Base-by-base conservation (phyloP, 108 stramenopile species). In the Aurantiochytrium sp. region DNA sequence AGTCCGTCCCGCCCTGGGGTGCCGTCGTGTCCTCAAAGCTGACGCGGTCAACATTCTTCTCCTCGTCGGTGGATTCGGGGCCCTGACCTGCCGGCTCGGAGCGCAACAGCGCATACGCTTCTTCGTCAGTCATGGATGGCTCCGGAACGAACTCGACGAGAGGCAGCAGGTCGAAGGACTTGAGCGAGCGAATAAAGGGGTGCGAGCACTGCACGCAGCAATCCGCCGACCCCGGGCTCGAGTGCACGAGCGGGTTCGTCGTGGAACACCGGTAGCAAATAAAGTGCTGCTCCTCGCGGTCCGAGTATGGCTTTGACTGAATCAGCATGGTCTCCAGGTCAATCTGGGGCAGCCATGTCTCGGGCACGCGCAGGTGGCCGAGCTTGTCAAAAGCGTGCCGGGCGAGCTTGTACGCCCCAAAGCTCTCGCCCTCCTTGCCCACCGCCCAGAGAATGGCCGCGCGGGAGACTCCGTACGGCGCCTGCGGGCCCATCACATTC, bases 71-170 rank as follows among this genome's bases (percentile, higher is more conserved):
- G 31, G 54, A 24, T 37, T 55, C 55, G 30, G 50, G 22, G 4
- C 55, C 37, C 37, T 52, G 4, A 12, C 85, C 55, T 37, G 5
- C 31, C 52, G 88, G 68, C 54, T 32, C 86, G 21, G 86, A 52
- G 12, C 68, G 55, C 24, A 91, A 54, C 42, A 92, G 22, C 4
- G 59, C 90, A 52, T 91, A 69, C n/a, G 92, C 92, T 19, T 93
- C 92, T 8, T 92, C 93, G 59, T 94, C 93, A 17, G 52, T n/a
- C 4, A 95, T 54, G 19, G 31, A 37, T 4, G 55, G 52, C 55
- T 90, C 93, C 27, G 94, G 94, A 30, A 90, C 89, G 59, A 95
- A 95, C 81, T 95, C 94, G 17, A 95, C 94, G 42, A 95, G 91
- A 0, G 94, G 95, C 54, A 95, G 88, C 3, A 94, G 85, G 52